Percentiles rank a stretch among this genome's conserved stretches.
phyloP scores from a whole-genome alignment of 306 rosid species.

The Inga leiocalycina region DNA sequence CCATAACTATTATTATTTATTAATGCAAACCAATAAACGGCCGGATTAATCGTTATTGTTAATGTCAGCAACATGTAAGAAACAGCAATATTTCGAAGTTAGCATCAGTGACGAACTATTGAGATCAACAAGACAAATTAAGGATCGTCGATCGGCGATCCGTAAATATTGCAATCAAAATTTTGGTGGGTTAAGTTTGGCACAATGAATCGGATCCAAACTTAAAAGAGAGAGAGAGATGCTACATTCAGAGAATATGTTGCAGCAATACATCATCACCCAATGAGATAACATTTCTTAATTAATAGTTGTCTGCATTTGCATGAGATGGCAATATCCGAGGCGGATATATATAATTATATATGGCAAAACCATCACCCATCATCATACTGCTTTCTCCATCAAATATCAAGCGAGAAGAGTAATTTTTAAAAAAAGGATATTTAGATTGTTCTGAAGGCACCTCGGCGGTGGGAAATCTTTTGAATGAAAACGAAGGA shows the following conservation, averaged over 20 bases:
- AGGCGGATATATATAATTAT: not conserved
- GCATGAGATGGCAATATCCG: not conserved
- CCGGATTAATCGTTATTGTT: not conserved
- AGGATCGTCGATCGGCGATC: not conserved
- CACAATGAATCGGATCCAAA: slow-evolving; percentile 19
- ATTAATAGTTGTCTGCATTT: not conserved
- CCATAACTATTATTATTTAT: not conserved
- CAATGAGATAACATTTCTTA: not conserved
- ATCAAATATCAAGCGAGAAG: not conserved
- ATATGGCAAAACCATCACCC: not conserved
- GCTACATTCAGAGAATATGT: slow-evolving; percentile 13
- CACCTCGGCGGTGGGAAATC: not conserved
- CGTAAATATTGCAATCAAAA: slow-evolving; percentile 2
- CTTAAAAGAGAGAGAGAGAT: slow-evolving; percentile 7
- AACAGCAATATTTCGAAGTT: not conserved
- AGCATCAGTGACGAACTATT: not conserved
- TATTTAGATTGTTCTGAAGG: not conserved
- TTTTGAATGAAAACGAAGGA: not conserved
- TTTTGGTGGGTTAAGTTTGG: not conserved
- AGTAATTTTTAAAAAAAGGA: not conserved
- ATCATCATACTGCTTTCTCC: not conserved
- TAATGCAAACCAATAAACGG: not conserved
- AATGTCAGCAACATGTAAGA: not conserved
- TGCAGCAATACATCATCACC: not conserved
- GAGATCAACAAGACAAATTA: not conserved